phyloP scores from a whole-genome alignment of 2,329 filamentous ascomycete species.

The Metarhizium brunneum region DNA sequence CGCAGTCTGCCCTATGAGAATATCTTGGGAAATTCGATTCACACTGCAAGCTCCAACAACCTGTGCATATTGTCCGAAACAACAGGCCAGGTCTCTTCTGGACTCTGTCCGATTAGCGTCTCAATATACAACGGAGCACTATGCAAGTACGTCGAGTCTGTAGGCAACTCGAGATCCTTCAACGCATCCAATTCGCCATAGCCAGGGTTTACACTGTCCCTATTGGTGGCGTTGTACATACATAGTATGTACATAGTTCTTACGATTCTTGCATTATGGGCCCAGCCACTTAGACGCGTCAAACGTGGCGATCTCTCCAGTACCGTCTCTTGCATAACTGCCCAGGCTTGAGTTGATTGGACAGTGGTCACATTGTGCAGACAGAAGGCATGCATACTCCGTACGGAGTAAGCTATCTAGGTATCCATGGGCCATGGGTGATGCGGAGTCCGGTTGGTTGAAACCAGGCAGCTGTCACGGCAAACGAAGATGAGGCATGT shows the following conservation, averaged over 20 bases:
- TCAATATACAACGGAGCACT: too few species aligned
- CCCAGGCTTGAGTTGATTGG: conserved; percentile 10
- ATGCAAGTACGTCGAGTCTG: too few species aligned
- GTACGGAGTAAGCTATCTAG: too few species aligned
- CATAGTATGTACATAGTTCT: conserved; percentile 3
- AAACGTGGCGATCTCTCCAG: conserved; percentile 15
- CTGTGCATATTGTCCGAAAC: too few species aligned
- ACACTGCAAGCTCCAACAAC: too few species aligned
- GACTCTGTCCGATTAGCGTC: too few species aligned
- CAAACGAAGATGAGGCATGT: neutral
- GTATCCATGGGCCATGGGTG: neutral
- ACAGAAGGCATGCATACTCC: neutral
- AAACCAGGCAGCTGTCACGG: neutral
- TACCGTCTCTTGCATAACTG: conserved; percentile 14
- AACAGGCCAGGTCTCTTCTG: too few species aligned
- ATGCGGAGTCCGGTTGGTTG: neutral
- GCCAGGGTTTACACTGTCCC: too few species aligned
- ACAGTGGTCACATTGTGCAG: neutral
- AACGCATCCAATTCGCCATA: too few species aligned
- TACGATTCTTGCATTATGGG: conserved; percentile 7
- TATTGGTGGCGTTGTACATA: conserved; percentile 1
- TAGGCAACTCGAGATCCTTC: too few species aligned
- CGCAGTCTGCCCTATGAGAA: too few species aligned
- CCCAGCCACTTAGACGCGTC: conserved; percentile 10
- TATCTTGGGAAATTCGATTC: too few species aligned